phyloP scores from a whole-genome alignment of 371 early-diverging fungal genomes.

The Apophysomyces elegans region DNA sequence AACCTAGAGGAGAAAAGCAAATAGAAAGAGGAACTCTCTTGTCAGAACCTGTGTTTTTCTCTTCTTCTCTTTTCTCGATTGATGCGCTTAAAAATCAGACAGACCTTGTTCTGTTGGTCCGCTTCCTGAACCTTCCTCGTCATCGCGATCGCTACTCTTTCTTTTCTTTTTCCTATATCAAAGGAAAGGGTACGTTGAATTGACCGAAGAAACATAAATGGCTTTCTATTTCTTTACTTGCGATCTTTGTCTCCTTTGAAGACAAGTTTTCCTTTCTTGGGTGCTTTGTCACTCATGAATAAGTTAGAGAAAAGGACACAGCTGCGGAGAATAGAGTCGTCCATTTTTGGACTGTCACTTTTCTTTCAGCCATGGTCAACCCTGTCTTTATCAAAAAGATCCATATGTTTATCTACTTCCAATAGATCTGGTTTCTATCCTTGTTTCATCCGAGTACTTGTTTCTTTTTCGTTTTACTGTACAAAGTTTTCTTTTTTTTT shows the following conservation, averaged over 20 bases:
- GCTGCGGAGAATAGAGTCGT: background rate
- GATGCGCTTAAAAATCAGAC: no score
- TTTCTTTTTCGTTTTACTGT: background rate
- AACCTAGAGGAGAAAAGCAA: constrained; percentile 41
- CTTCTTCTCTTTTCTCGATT: background rate
- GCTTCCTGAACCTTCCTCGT: constrained; percentile 22
- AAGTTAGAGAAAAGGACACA: background rate
- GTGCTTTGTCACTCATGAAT: constrained; percentile 30
- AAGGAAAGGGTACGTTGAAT: background rate
- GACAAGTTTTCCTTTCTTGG: constrained; percentile 50
- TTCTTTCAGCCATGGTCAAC: no score
- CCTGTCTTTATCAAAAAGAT: no score
- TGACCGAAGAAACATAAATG: background rate
- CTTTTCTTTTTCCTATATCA: constrained; percentile 62
- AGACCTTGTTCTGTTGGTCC: constrained; percentile 31
- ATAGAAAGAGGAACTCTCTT: background rate
- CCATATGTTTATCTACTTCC: no score
- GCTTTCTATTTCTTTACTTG: constrained; percentile 33
- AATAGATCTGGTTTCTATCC: no score
- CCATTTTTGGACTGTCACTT: no score
- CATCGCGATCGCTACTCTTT: constrained; percentile 48
- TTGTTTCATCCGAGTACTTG: no score
- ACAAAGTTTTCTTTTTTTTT: background rate
- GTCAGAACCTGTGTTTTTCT: background rate
- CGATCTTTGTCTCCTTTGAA: constrained; percentile 65